Evolutionary conservation across 1,284 basidiomycete genomes (phyloP).

Genomic region (Apiotrichum gamsii): DNA sequence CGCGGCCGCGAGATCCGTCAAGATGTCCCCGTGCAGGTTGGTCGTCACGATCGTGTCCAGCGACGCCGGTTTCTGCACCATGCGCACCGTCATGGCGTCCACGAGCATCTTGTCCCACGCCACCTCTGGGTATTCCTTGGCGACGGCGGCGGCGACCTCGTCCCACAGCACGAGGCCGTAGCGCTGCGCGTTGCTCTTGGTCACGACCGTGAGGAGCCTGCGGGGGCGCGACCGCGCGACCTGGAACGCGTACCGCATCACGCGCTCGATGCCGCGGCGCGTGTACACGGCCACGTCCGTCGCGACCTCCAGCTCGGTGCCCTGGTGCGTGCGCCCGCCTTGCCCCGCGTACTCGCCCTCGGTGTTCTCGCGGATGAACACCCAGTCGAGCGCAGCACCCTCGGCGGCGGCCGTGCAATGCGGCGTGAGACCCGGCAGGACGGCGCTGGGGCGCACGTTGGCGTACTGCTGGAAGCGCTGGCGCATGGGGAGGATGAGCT

Average conservation of each 20-base stretch:
- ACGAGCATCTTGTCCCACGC: constrained; percentile 84
- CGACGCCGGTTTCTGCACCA: constrained; percentile 83
- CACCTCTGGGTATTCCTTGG: constrained; percentile 76
- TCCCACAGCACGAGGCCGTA: constrained; percentile 83
- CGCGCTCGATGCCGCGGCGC: constrained; percentile 52
- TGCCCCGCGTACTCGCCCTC: constrained; percentile 57
- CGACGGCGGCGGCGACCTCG: constrained; percentile 75
- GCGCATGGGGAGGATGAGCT: constrained; percentile 52
- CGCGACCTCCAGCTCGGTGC: constrained; percentile 28
- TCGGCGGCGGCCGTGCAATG: constrained; percentile 46
- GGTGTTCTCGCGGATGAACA: constrained; percentile 55
- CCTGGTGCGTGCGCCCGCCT: constrained; percentile 49
- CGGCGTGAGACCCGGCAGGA: constrained; percentile 52
- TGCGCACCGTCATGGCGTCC: constrained; percentile 78
- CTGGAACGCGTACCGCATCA: constrained; percentile 55
- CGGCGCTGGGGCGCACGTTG: constrained; percentile 53
- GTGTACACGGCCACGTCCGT: constrained; percentile 52
- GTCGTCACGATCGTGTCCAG: constrained; percentile 91
- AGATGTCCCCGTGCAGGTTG: constrained; percentile 91
- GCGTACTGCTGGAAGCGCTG: constrained; percentile 56
- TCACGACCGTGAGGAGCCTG: constrained; percentile 54
- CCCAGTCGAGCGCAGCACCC: constrained; percentile 50
- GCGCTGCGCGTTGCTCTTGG: constrained; percentile 96
- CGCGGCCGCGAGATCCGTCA: constrained; percentile 91
- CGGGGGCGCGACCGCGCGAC: constrained; percentile 50